A percentile compares a stretch with the other conserved stretches of the same genome.
phyloP scores from a whole-genome alignment of 306 rosid species.

The Quercus suber region DNA sequence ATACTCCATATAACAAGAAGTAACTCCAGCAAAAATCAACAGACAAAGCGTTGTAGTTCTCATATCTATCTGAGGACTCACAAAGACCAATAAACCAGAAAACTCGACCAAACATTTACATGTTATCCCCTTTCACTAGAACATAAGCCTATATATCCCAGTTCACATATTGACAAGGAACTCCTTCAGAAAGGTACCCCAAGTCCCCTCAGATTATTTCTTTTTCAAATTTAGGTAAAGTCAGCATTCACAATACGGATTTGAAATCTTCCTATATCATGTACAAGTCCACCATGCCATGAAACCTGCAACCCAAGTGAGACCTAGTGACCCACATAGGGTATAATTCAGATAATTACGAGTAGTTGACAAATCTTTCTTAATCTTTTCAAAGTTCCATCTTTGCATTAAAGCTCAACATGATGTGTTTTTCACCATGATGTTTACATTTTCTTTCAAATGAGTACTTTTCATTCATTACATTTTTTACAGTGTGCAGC shows the following conservation, averaged over 20 bases:
- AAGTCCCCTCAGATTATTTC: background rate
- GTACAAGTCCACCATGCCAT: background rate
- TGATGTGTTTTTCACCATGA: background rate
- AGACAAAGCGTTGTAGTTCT: background rate
- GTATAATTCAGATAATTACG: background rate
- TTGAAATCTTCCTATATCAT: background rate
- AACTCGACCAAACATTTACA: background rate
- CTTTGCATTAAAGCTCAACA: background rate
- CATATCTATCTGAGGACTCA: background rate
- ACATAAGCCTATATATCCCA: background rate
- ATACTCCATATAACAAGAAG: too few species aligned
- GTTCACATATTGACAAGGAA: background rate
- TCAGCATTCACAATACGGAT: background rate
- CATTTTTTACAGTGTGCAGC: background rate
- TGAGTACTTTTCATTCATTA: constrained; percentile 72
- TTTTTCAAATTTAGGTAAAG: background rate
- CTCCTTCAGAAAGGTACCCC: background rate
- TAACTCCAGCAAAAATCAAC: background rate
- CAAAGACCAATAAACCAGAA: background rate
- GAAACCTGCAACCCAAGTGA: background rate
- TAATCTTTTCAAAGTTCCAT: background rate
- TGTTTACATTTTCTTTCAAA: constrained; percentile 28
- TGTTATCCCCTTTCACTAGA: background rate
- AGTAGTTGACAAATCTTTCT: background rate
- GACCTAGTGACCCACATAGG: background rate